These are phyloP conservation scores for Phaeomoniella chlamydospora DNA, from an alignment of 2,329 filamentous ascomycete genomes.

Conservation along the genomic window DNA sequence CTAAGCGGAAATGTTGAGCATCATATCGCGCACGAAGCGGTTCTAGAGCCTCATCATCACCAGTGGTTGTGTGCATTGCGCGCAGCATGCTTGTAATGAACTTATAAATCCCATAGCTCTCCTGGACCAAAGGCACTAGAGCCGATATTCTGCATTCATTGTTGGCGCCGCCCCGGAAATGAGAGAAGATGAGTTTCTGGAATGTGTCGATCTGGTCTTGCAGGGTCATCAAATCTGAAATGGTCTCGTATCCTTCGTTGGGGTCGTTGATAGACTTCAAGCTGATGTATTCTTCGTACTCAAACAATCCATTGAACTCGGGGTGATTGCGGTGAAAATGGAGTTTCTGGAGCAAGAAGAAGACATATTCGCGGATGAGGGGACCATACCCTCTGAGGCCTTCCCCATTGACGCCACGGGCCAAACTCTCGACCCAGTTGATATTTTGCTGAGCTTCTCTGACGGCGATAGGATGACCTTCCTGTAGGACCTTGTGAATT, in stretches of 20 bases:
- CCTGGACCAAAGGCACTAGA: conserved; percentile 81
- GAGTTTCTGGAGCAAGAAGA: conserved; percentile 85
- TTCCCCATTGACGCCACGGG: conserved; percentile 67
- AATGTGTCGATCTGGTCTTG: conserved; percentile 98
- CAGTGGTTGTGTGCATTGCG: conserved; percentile 92
- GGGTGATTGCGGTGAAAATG: conserved; percentile 94
- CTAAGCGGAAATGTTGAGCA: conserved; percentile 87
- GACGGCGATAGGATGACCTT: conserved; percentile 78
- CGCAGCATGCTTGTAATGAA: conserved; percentile 99
- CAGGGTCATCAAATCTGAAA: conserved; percentile 86
- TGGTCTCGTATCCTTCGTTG: conserved; percentile 93
- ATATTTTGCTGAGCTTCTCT: conserved; percentile 81
- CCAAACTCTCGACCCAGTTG: conserved; percentile 84
- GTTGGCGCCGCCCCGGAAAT: conserved; percentile 80
- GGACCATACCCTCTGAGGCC: conserved; percentile 79
- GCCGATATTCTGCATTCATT: conserved; percentile 96
- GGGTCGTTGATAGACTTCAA: conserved; percentile 97
- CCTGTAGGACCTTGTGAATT: conserved; percentile 92
- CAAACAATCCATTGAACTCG: conserved; percentile 94
- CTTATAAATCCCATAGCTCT: conserved; percentile 99
- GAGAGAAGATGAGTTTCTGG: conserved; percentile 95
- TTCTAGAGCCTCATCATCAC: conserved; percentile 82
- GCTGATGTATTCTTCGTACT: conserved; percentile 98
- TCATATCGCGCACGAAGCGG: conserved; percentile 82
- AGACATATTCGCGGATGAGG: conserved; percentile 92